phyloP scores from a whole-genome alignment of 2,329 filamentous ascomycete species.

The Bimuria novae-zelandiae region DNA sequence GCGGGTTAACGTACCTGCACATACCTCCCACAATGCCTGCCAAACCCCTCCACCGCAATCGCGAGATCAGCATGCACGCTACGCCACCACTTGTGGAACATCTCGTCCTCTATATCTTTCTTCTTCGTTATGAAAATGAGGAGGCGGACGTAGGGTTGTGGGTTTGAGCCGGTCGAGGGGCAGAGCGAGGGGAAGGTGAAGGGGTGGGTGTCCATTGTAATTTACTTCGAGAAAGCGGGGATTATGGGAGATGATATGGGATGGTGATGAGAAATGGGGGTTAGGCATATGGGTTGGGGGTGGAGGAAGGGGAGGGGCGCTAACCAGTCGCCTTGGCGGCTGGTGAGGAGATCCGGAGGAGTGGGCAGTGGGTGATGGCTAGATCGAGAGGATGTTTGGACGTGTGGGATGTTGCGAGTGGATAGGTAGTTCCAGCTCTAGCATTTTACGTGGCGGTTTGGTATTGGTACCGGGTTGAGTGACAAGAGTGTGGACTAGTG shows the following conservation, averaged over 20 bases:
- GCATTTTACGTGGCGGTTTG: too few relatives aligned
- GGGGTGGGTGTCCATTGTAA: slow-evolving; percentile 11
- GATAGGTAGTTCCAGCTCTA: too few relatives aligned
- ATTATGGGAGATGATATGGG: not conserved
- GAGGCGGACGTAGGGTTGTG: slow-evolving; percentile 22
- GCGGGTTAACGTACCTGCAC: slow-evolving; percentile 16
- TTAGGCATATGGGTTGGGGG: too few relatives aligned
- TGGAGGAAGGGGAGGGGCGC: too few relatives aligned
- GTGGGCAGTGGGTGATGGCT: too few relatives aligned
- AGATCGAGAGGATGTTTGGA: too few relatives aligned
- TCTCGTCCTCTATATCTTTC: slow-evolving; percentile 16
- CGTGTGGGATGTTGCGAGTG: too few relatives aligned
- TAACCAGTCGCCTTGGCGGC: too few relatives aligned
- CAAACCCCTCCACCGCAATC: slow-evolving; percentile 11
- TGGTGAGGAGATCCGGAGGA: too few relatives aligned
- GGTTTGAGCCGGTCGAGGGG: slow-evolving; percentile 12
- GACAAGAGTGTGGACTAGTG: too few relatives aligned
- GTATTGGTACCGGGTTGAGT: too few relatives aligned
- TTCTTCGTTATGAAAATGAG: slow-evolving; percentile 22
- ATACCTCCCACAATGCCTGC: slow-evolving; percentile 16
- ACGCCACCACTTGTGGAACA: slow-evolving; percentile 19
- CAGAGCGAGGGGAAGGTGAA: slow-evolving; percentile 16
- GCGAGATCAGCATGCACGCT: slow-evolving; percentile 23
- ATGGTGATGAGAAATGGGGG: not conserved
- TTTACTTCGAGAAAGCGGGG: not conserved